Conservation (phyloP, 129 eudicot species). For the Sambucus nigra region DNA sequence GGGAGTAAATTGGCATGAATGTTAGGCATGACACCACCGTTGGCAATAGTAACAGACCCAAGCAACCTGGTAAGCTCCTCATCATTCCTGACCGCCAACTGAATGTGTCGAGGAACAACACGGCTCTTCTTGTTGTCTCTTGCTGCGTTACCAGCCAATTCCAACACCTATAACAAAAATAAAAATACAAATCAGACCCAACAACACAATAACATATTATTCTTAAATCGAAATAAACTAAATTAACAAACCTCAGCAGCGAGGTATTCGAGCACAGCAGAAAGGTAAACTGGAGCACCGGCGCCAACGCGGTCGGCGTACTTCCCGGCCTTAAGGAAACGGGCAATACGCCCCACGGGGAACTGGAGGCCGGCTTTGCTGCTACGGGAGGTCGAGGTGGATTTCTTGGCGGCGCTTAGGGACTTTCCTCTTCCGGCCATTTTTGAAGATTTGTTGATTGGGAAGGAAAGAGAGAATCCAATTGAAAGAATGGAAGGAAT, state of each 20-base stretch:
- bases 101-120: constrained; percentile 27
- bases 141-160: constrained; percentile 39
- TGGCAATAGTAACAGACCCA: constrained; percentile 33
- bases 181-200: not conserved
- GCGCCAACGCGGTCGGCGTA: constrained; percentile 39
- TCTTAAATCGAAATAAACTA: not conserved
- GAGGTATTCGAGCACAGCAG: constrained; percentile 35
- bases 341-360: constrained; percentile 44
- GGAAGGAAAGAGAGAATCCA: not conserved
- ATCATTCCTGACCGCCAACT: constrained; percentile 38
- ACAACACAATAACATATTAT: not conserved
- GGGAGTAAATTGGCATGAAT: constrained; percentile 32
- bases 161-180: constrained; percentile 13
- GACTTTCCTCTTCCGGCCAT: constrained; percentile 54
- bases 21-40: constrained; percentile 40
- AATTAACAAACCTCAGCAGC: constrained; percentile 26
- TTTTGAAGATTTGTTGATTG: not conserved
- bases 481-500: not conserved
- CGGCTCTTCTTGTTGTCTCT: constrained; percentile 35
- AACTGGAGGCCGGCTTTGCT: constrained; percentile 52
- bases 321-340: constrained; percentile 40
- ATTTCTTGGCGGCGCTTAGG: constrained; percentile 27
- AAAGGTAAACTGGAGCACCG: constrained; percentile 41
- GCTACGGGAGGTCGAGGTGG: constrained; percentile 39
- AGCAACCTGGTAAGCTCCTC: constrained; percentile 27